Conservation (phyloP, 1,139 yeast species). For the Candida anutae region DNA sequence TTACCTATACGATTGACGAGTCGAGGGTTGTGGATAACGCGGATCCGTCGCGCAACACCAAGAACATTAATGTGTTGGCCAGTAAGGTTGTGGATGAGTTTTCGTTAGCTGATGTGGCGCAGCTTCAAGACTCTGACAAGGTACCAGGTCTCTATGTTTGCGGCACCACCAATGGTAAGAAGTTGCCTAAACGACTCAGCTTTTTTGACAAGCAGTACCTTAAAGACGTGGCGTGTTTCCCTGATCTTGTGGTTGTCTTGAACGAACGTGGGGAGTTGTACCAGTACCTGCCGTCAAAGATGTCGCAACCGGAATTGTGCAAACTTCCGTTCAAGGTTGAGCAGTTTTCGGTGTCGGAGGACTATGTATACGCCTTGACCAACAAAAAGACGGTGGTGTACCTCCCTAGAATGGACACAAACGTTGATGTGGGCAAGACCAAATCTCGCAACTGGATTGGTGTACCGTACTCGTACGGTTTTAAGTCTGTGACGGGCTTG, state of each 20-base stretch:
- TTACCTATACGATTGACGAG: constrained; percentile 24
- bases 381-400: constrained; percentile 45
- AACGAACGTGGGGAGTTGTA: constrained; percentile 67
- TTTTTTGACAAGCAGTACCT: constrained; percentile 58
- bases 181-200: constrained; percentile 51
- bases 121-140: constrained; percentile 18
- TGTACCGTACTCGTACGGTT: constrained; percentile 4
- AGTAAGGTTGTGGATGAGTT: constrained; percentile 26
- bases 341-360: constrained; percentile 46
- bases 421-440: constrained; percentile 11
- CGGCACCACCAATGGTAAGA: constrained; percentile 27
- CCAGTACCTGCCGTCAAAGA: constrained; percentile 49
- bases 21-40: constrained; percentile 18
- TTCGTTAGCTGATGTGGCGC: constrained; percentile 20
- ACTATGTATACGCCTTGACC: constrained; percentile 51
- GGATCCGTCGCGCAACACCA: constrained; percentile 23
- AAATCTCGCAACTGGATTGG: constrained; percentile 20
- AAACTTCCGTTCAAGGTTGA: constrained; percentile 38
- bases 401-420: constrained; percentile 31
- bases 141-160: constrained; percentile 31
- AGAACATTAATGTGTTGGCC: constrained; percentile 16
- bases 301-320: constrained; percentile 15
- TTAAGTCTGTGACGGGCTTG: constrained; percentile 1
- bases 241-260: constrained; percentile 51
- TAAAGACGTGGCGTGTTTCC: constrained; percentile 47